Conservation (phyloP, 768 basidiomycete species). For the Daedaleopsis nitida region DNA sequence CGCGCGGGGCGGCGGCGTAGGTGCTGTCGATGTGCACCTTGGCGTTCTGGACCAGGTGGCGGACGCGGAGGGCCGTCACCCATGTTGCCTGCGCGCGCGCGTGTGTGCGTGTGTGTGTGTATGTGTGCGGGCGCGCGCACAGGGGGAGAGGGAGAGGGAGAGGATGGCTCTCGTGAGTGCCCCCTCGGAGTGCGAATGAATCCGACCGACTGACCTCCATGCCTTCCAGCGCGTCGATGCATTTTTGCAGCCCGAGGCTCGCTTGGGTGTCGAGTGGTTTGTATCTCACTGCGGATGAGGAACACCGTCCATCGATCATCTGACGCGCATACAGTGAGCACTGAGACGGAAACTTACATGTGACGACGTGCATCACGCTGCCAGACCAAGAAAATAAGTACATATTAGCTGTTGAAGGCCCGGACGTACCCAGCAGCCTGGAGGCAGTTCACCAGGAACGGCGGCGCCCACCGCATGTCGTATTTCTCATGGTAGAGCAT, state of each 20-base stretch:
- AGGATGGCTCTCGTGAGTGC: no score
- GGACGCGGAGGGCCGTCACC: slow-evolving; percentile 70
- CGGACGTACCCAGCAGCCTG: slow-evolving; percentile 70
- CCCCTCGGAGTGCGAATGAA: no score
- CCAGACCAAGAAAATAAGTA: background rate
- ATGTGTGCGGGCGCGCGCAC: no score
- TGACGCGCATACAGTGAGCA: background rate
- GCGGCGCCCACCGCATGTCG: slow-evolving; percentile 58
- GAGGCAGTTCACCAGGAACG: slow-evolving; percentile 68
- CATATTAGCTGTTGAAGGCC: background rate
- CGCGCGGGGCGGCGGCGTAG: background rate
- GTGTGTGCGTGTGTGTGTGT: no score
- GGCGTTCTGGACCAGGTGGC: slow-evolving; percentile 70
- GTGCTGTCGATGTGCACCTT: slow-evolving; percentile 50
- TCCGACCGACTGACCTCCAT: slow-evolving; percentile 53
- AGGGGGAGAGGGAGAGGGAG: no score
- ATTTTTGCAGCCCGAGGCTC: slow-evolving; percentile 63
- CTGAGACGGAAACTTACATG: slow-evolving; percentile 43
- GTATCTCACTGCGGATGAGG: slow-evolving; percentile 54
- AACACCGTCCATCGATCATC: slow-evolving; percentile 14
- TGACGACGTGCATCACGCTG: slow-evolving; percentile 79
- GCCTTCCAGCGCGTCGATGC: slow-evolving; percentile 61
- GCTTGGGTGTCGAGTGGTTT: slow-evolving; percentile 73
- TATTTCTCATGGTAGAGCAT: slow-evolving; percentile 62
- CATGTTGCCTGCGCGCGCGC: slow-evolving; percentile 40